Base-by-base conservation (phyloP, 108 stramenopile genomes). In the Cyclotella kingstonii region DNA sequence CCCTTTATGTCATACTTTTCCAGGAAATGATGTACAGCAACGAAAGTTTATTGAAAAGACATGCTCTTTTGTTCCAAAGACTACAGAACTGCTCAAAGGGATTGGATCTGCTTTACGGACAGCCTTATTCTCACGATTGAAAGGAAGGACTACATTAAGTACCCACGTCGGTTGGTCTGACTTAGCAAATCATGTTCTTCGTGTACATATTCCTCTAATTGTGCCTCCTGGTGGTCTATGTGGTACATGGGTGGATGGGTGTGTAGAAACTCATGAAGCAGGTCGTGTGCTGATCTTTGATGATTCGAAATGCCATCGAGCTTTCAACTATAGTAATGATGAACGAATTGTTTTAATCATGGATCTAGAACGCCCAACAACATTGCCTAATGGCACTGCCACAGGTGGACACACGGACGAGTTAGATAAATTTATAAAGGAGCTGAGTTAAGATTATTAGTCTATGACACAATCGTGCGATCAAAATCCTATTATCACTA, bases 201-300 rank as follows among this genome's bases (percentile, higher is more conserved):
- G 98, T 23, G 60, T 88, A n/a, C 98, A 98, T 64, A 77, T 98
- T 52, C 86, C 94, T 9, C 66, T 98, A 56, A 63, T 83, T 10
- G 89, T 97, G 21, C 97, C 97, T 23, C 15, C 33, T 11, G 70
- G 69, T 26, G 76, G 75, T 19, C 53, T 79, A 29, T 98, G 96
- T 74, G 98, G 98, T 8, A 81, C 91, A 17, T 95, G 93, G 94
- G 98, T 98, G 4, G 95, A 98, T 62, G 96, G 94, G 18, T 92
- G 93, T 59, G 87, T 96, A 35, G 76, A 91, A 69, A 84, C 68
- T 10, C 96, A 97, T 59, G 63, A 55, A n/a, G 83, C 73, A 36
- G 94, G 95, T 17, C 74, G 80, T 26, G 62, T 94, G 0, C 45
- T 96, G 2, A 75, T 85, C 21, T 98, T 98, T 77, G 98, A 98